These are phyloP conservation scores for Blastobotrys buckinghamii DNA, from an alignment of 1,139 yeast species.

Conservation along the genomic window DNA sequence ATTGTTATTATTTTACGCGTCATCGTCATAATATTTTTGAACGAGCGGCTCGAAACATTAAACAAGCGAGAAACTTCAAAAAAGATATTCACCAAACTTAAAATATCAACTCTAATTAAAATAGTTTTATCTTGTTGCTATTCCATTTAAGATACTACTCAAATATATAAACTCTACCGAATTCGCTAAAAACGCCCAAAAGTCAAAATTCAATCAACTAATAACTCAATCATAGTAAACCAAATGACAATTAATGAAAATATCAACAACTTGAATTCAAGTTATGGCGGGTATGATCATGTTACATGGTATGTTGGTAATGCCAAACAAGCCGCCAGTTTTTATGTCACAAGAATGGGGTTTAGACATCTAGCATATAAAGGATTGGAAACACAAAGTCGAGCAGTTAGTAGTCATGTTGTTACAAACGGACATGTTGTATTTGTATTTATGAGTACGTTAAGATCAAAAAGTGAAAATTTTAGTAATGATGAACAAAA, in stretches of 20 bases:
- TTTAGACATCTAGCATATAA: constrained; percentile 55
- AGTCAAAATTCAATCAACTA: too few relatives aligned
- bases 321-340: constrained; percentile 57
- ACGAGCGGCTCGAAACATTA: too few relatives aligned
- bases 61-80: too few relatives aligned
- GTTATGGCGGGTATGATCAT: constrained; percentile 40
- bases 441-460: constrained; percentile 47
- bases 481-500: constrained; percentile 17
- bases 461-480: constrained; percentile 28
- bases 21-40: too few relatives aligned
- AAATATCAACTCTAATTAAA: too few relatives aligned
- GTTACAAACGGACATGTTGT: constrained; percentile 51
- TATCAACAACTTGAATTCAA: constrained; percentile 4
- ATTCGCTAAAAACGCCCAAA: not conserved
- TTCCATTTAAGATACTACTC: too few relatives aligned
- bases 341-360: constrained; percentile 53
- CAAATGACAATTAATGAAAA: not conserved
- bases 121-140: too few relatives aligned
- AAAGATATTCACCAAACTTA: too few relatives aligned
- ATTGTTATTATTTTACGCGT: too few relatives aligned
- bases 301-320: constrained; percentile 59
- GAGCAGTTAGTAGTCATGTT: constrained; percentile 53
- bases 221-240: too few relatives aligned
- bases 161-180: too few relatives aligned
- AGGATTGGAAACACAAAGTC: constrained; percentile 65